Conservation (phyloP, 805 yeast genomes). For the Suhomyces kilbournensis region DNA sequence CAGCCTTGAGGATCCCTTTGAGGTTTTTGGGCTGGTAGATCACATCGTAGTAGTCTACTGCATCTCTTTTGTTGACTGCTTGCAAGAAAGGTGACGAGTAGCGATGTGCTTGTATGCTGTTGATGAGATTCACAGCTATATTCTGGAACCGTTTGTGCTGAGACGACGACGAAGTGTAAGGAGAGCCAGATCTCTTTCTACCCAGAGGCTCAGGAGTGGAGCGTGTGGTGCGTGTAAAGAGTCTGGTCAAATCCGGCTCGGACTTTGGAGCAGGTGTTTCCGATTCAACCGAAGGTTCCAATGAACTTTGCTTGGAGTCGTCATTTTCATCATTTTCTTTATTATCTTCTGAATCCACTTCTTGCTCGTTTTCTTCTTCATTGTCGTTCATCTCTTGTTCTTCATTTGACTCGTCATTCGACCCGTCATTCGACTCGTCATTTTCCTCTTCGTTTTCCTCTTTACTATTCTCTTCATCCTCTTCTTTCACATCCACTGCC, state of each 20-base stretch:
- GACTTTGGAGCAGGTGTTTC: neutral
- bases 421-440: neutral
- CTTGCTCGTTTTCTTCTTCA: conserved; percentile 1
- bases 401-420: neutral
- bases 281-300: neutral
- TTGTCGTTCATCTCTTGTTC: neutral
- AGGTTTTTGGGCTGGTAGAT: conserved; percentile 65
- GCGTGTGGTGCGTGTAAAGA: neutral
- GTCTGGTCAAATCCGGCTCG: neutral
- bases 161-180: conserved; percentile 5
- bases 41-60: conserved; percentile 63
- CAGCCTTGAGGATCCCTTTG: conserved; percentile 55
- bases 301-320: neutral
- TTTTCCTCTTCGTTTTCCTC: neutral
- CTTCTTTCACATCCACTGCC: neutral
- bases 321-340: neutral
- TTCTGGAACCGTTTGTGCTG: conserved; percentile 56
- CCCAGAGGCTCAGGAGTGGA: conserved; percentile 4
- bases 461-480: neutral
- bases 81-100: conserved; percentile 71
- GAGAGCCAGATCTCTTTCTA: conserved; percentile 15
- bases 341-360: conserved; percentile 2
- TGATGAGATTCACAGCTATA: conserved; percentile 58
- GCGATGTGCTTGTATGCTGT: conserved; percentile 65
- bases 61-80: conserved; percentile 66